Percentiles rank a stretch among this genome's conserved stretches.
Conservation (phyloP, 1,139 yeast genomes). For the Pneumocystis canis region DNA sequence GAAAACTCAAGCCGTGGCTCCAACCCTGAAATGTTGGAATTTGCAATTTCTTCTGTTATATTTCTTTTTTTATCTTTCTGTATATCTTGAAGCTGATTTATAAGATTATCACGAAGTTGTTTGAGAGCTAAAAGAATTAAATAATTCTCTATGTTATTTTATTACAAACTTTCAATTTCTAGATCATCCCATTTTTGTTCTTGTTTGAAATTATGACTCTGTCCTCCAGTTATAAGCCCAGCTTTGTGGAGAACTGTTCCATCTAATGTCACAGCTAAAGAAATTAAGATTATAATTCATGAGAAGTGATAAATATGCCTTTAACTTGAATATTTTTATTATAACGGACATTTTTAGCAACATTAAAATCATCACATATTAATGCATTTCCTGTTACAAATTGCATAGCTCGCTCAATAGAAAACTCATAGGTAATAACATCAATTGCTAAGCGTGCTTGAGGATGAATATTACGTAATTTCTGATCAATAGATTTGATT, state of each 20-base stretch:
- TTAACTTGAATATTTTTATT: conserved; percentile 43
- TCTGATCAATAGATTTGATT: conserved; percentile 40
- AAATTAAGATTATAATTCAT: background rate
- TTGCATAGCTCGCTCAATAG: conserved; percentile 61
- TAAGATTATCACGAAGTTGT: conserved; percentile 46
- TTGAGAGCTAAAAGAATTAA: conserved; percentile 27
- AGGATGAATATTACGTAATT: conserved; percentile 42
- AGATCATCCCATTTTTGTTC: conserved; percentile 56
- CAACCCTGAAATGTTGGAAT: conserved; percentile 40
- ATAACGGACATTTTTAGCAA: conserved; percentile 69
- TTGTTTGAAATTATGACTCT: conserved; percentile 13
- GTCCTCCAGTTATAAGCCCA: conserved; percentile 89
- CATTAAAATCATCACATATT: conserved; percentile 55
- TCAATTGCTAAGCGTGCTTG: conserved; percentile 50
- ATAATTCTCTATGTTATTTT: background rate
- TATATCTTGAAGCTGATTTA: conserved; percentile 38
- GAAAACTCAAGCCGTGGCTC: conserved; percentile 43
- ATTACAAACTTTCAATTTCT: conserved; percentile 33
- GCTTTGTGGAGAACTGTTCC: conserved; percentile 77
- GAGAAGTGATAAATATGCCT: conserved; percentile 8
- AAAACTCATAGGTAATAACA: conserved; percentile 53
- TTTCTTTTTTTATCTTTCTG: conserved; percentile 40
- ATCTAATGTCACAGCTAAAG: conserved; percentile 51
- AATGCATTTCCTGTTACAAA: conserved; percentile 70
- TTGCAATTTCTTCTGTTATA: conserved; percentile 40